A percentile compares a stretch with the other conserved stretches of the same genome.
These are phyloP conservation scores for Sugiyamaella grinbergsii DNA, from an alignment of 1,139 yeast genomes.

Conservation along the genomic window DNA sequence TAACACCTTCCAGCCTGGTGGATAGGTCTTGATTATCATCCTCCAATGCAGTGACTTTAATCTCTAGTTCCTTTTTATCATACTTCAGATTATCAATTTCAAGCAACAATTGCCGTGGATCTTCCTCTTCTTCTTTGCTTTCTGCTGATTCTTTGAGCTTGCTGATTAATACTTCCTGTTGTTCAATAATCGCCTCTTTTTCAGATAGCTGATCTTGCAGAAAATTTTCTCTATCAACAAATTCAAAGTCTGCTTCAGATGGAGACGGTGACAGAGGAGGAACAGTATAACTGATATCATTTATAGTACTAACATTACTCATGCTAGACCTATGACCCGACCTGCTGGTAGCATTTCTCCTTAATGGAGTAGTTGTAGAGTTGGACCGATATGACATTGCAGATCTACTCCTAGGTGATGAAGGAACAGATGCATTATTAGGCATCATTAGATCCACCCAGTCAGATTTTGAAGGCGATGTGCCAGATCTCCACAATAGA, in stretches of 20 bases:
- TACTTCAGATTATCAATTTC: slow-evolving; percentile 39
- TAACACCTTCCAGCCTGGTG: slow-evolving; percentile 21
- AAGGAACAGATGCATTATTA: slow-evolving; percentile 27
- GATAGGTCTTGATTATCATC: slow-evolving; percentile 37
- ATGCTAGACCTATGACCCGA: slow-evolving; percentile 11
- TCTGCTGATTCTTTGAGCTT: slow-evolving; percentile 25
- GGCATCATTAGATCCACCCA: slow-evolving; percentile 41
- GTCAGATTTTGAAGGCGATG: slow-evolving; percentile 43
- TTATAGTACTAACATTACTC: slow-evolving; percentile 9
- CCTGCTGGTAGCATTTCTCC: slow-evolving; percentile 8
- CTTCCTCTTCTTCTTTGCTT: slow-evolving; percentile 6
- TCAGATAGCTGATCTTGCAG: slow-evolving; percentile 42
- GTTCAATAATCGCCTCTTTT: slow-evolving; percentile 37
- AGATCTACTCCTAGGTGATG: slow-evolving; percentile 18
- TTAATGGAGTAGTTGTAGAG: slow-evolving; percentile 15
- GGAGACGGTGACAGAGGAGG: slow-evolving; percentile 8
- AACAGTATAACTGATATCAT: slow-evolving; percentile 3
- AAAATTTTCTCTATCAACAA: slow-evolving; percentile 41
- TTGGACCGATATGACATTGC: slow-evolving; percentile 16
- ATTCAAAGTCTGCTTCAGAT: slow-evolving; percentile 34
- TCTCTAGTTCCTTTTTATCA: slow-evolving; percentile 39
- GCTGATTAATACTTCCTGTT: slow-evolving; percentile 30
- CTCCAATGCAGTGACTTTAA: slow-evolving; percentile 34
- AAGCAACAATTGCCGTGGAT: slow-evolving; percentile 32
- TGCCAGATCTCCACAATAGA: slow-evolving; percentile 52